Base-by-base conservation (phyloP, 257 asterid genomes). In the Misopates orontium region DNA sequence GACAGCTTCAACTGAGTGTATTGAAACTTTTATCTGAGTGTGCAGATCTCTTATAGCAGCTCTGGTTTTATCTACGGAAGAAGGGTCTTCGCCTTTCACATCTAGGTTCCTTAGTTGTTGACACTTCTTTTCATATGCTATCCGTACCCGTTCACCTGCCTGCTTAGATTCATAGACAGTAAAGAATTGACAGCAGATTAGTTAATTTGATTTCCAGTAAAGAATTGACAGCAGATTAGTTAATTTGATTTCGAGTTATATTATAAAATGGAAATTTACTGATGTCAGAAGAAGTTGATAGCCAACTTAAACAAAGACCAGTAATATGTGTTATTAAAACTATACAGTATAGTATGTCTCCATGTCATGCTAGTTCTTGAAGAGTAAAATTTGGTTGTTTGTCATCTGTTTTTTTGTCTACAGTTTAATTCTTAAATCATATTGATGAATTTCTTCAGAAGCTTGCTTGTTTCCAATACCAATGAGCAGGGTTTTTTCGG, bases 21-120 rank as follows among this genome's bases (percentile, higher is more conserved):
- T 78, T 22, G 99, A 93, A 74, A 93, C 97, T 79, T 93, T 93
- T 56, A 93, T 87, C 73, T 82, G 90, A 21, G 99, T 90, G 20
- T 86, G 80, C 67, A 93, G 82, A 66, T 83, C 89, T 77, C 90
- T 73, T 49, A 90, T 80, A 70, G 89, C 74, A 64, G 86, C 76
- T 74, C 91, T 86, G 31, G 90, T 87, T 82, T 86, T 93, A 44
- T 84, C 84, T 7, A 82, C 78, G 36, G 77, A 77, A 45, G 80
- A 67, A 70, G 85, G 90, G 70, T 87, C 96, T 13, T 76, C 89
- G 8, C 97, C 96, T 75, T 82, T 86, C 64, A 78, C 89, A 52
- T 90, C 96, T 68, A 79, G 95, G 67, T 82, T 84, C 75, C 83
- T 83, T 45, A 93, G 84, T 52, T 86, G 99, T 49, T 80, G 51